Conservation (phyloP, 2,329 filamentous ascomycete species). For the Penicillium expansum region DNA sequence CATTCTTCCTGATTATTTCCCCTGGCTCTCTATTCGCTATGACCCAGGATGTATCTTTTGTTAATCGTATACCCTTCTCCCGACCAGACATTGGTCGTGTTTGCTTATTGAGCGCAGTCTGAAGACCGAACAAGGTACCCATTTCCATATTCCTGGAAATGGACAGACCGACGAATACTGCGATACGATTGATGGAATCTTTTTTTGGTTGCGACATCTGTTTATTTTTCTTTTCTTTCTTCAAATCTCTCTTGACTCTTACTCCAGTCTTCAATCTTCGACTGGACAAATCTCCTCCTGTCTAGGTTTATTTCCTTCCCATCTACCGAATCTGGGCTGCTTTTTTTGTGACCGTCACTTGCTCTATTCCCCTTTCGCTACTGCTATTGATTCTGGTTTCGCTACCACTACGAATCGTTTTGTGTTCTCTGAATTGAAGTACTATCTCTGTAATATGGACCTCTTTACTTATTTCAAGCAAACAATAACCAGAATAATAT, state of each 20-base stretch:
- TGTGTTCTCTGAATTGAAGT: not conserved
- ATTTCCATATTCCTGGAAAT: not conserved
- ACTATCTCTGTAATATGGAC: not conserved
- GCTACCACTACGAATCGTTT: slow-evolving; percentile 23
- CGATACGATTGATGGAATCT: slow-evolving; percentile 20
- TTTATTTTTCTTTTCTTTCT: slow-evolving; percentile 1
- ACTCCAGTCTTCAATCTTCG: not conserved
- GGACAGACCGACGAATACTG: slow-evolving; percentile 12
- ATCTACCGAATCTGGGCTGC: not conserved
- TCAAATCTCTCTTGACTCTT: not conserved
- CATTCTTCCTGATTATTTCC: not conserved
- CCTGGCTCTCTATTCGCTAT: slow-evolving; percentile 10
- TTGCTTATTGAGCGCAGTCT: slow-evolving; percentile 14
- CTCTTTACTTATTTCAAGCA: not conserved
- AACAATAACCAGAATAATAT: not conserved
- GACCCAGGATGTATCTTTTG: slow-evolving; percentile 5
- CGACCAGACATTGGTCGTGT: slow-evolving; percentile 15
- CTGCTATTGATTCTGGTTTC: slow-evolving; percentile 19
- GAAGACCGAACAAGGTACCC: not conserved
- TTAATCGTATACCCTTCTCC: slow-evolving; percentile 13
- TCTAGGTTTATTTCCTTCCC: slow-evolving; percentile 6
- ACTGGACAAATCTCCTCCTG: slow-evolving; percentile 3
- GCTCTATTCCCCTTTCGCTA: slow-evolving; percentile 37
- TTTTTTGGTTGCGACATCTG: slow-evolving; percentile 9
- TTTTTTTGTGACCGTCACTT: slow-evolving; percentile 17